Evolutionary conservation across 306 rosid genomes (phyloP).

Genomic region (Cucumis sativus): Cucumber_9930_V3 NC_026659.2:26535501-26536000

Average conservation of each 20-base stretch:
- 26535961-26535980: slow-evolving; percentile 65
- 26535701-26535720: no score
- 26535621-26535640: no score
- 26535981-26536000: slow-evolving; percentile 43
- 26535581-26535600: no score
- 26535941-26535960: slow-evolving; percentile 54
- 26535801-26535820: slow-evolving; percentile 1
- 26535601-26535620: no score
- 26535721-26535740: not conserved
- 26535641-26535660: no score
- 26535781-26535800: no score
- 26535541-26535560: slow-evolving; percentile 5
- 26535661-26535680: no score
- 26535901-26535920: not conserved
- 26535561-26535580: no score
- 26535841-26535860: not conserved
- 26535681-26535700: no score
- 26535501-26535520: slow-evolving; percentile 28
- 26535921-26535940: slow-evolving; percentile 31
- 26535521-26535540: slow-evolving; percentile 25
- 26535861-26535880: not conserved
- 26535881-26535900: not conserved
- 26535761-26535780: no score
- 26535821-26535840: not conserved
- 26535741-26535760: not conserved